Conservation (phyloP, 164 flowering plant genomes). For the Dillenia turbinata region DNA sequence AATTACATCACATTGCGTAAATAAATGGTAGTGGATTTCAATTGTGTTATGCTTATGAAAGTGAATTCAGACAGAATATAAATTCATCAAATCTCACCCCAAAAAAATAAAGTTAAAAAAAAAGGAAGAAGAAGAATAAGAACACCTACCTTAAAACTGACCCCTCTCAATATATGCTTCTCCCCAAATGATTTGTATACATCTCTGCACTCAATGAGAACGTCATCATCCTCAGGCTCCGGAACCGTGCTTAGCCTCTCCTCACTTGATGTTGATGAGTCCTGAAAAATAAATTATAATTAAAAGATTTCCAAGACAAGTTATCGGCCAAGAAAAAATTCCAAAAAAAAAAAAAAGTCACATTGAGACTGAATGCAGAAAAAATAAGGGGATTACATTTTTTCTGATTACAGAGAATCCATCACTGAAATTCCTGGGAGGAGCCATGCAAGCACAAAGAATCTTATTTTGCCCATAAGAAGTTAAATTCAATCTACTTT, state of each 20-base stretch:
- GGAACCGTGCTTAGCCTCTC: constrained; percentile 15
- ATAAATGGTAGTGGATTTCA: too few relatives aligned
- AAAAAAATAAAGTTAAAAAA: background rate
- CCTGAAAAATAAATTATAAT: constrained; percentile 24
- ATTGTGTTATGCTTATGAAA: too few relatives aligned
- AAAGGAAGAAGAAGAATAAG: constrained; percentile 34
- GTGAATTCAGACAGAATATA: too few relatives aligned
- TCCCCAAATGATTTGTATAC: constrained; percentile 93
- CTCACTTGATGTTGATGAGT: constrained; percentile 16
- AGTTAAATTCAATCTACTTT: constrained; percentile 9
- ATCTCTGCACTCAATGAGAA: constrained; percentile 82
- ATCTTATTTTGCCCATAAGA: constrained; percentile 25
- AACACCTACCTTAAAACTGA: constrained; percentile 65
- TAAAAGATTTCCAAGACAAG: background rate
- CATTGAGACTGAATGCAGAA: too few relatives aligned
- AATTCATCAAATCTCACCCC: too few relatives aligned
- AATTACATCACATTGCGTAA: too few relatives aligned
- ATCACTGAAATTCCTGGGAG: constrained; percentile 31
- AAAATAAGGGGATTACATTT: constrained; percentile 13
- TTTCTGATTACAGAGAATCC: constrained; percentile 12
- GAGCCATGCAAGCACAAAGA: constrained; percentile 55
- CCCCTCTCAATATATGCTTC: constrained; percentile 85
- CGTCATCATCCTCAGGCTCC: constrained; percentile 56
- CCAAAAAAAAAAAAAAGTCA: constrained; percentile 27
- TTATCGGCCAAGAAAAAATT: background rate